Base-by-base conservation (phyloP, 2,329 filamentous ascomycete genomes). In the Fusarium zealandicum region DNA sequence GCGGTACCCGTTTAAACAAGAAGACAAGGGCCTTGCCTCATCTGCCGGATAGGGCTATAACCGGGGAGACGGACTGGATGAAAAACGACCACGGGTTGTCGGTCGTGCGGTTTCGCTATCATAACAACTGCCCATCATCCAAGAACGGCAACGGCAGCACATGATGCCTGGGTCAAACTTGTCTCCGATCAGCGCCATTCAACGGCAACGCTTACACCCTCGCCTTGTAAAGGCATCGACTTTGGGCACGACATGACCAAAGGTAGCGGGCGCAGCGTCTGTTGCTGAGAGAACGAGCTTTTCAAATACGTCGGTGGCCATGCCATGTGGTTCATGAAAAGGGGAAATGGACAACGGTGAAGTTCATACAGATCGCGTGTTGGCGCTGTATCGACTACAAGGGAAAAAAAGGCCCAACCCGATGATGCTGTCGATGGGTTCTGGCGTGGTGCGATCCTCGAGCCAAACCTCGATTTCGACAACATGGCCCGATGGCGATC, bases 401-500 rank as follows among this genome's bases (percentile, higher is more conserved):
- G n/a, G n/a, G n/a, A 33, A 47, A 38, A 54, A 44, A 51, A 56
- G 22, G 35, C 20, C 32, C 38, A 42, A 25, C 51, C 47, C 52
- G 49, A 53, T 58, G 51, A 52, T 50, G 54, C 45, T 55, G 51
- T 60, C 54, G 62, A 57, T 61, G 47, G 54, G 41, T 51, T 51
- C 50, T 53, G 38, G 36, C 40, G 43, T 64, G 46, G 63, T 54
- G 57, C 68, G 69, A 71, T 72, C 56, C 59, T 51, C 61, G 57
- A 60, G 66, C 69, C 64, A 68, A 69, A 70, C 31, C 52, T 64
- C 69, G 69, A 71, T 72, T 66, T 54, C 63, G 52, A 54, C 54
- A 61, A 57, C 51, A 65, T 69, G 63, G 66, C 61, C 59, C 61
- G 54, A 68, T 59, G 58, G 54, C 52, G 52, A 67, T 69, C 60